Base-by-base conservation (phyloP, 2,329 filamentous ascomycete genomes). In the Diaporthe batatas region DNA sequence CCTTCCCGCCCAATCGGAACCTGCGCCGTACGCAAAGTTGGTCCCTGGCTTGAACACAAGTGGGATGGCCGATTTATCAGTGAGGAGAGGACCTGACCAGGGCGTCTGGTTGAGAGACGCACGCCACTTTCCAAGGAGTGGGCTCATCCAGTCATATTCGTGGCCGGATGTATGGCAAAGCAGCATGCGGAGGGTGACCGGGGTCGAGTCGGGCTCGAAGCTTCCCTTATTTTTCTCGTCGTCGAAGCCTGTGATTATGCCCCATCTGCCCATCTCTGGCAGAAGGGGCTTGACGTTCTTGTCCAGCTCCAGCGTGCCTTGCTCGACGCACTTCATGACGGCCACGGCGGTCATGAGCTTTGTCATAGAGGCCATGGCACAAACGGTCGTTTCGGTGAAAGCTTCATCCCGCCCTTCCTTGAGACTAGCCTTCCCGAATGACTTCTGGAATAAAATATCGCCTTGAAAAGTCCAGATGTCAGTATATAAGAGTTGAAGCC, bases 151-250 rank as follows among this genome's bases (percentile, higher is more conserved):
- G 55, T 81, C 78, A 77, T 88, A 88, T 6, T 76, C 77, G 0
- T 80, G 75, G 3, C 87, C 87, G 0, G 84, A 82, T 34, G 82
- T 83, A 75, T 88, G 86, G 2, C 83, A 84, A 2, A 89, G 80
- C 4, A 89, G 79, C 64, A 84, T 82, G 21, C 82, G 79, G 6
- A 87, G 77, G 6, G 84, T 87, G 64, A 89, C 82, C 12, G 80
- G 79, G 0, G 77, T 77, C 6, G 57, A 68, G 8, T 80, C 78
- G 18, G 77, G 73, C 6, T 76, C 77, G 6, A 80, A 75, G 11
- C 80, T 71, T 6, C 82, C 79, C 7, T 78, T 77, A 49, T 82
- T 81, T 42, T 81, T 81, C 76, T 79, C 42, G 11, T 71, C 68
- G 39, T 73, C 42, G 74, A 86, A 85, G 4, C 84, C 85, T 3